Percentiles rank a stretch among this genome's conserved stretches.
phyloP scores from a whole-genome alignment of 306 rosid genomes.

The Vigna radiata region DNA sequence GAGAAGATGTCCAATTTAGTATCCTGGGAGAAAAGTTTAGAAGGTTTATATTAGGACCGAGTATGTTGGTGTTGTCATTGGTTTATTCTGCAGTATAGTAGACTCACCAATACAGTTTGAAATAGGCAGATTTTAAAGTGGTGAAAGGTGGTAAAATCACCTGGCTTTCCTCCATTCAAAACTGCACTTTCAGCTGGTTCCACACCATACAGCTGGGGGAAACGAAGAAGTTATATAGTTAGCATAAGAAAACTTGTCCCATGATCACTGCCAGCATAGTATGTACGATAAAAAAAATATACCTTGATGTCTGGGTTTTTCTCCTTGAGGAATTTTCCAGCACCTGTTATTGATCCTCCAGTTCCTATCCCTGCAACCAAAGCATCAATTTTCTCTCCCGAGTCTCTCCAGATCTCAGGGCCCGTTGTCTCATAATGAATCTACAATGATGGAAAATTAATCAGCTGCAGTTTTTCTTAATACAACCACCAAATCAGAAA shows the following conservation, averaged over 20 bases:
- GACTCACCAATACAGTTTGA: too few relatives aligned
- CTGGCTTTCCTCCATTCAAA: conserved; percentile 76
- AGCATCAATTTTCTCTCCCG: conserved; percentile 69
- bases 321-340: conserved; percentile 78
- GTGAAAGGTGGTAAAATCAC: conserved; percentile 50
- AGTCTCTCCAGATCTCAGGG: conserved; percentile 91
- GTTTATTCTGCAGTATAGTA: too few relatives aligned
- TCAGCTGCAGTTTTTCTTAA: not conserved
- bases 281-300: not conserved
- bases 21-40: too few relatives aligned
- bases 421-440: conserved; percentile 91
- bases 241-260: conserved; percentile 4
- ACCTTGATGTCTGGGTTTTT: conserved; percentile 83
- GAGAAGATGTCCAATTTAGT: too few relatives aligned
- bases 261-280: conserved; percentile 22
- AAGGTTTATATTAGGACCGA: too few relatives aligned
- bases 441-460: conserved; percentile 45
- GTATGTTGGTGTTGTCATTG: too few relatives aligned
- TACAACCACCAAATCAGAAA: conserved; percentile 23
- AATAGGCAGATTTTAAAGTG: too few relatives aligned
- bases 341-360: conserved; percentile 78
- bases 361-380: conserved; percentile 86
- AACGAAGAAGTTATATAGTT: not conserved
- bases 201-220: conserved; percentile 67
- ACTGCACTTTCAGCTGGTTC: conserved; percentile 87